Evolutionary conservation across 768 basidiomycete species (phyloP).

Genomic region (Tulasnella sp.): DNA sequence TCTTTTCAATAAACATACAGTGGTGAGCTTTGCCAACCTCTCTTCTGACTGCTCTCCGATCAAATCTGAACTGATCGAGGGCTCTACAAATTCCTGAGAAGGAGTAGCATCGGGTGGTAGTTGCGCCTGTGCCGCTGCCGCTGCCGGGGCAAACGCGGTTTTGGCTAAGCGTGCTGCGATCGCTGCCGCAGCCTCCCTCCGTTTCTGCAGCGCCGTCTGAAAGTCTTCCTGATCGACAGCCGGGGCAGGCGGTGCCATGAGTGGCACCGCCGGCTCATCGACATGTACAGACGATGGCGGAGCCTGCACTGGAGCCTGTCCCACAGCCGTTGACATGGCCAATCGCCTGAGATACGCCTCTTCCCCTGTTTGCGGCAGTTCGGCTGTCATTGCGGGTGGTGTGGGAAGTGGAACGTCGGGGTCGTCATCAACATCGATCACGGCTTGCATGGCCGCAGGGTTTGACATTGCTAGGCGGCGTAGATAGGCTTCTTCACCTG

Average conservation of each 20-base stretch:
- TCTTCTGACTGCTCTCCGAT: neutral
- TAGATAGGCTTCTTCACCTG: slow-evolving; percentile 60
- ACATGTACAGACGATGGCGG: neutral
- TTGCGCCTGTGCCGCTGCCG: too few relatives aligned
- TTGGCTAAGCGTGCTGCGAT: slow-evolving; percentile 52
- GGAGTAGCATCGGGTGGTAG: neutral
- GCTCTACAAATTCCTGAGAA: neutral
- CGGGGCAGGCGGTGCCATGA: neutral
- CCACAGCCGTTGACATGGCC: slow-evolving; percentile 36
- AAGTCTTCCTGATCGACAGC: slow-evolving; percentile 26
- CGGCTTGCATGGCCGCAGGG: neutral
- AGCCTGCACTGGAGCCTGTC: neutral
- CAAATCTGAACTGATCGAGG: neutral
- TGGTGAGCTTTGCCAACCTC: neutral
- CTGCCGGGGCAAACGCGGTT: neutral
- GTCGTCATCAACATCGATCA: neutral
- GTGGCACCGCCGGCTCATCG: neutral
- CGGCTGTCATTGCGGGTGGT: neutral
- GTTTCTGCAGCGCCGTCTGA: slow-evolving; percentile 46
- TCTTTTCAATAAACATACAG: too few relatives aligned
- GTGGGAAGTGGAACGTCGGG: slow-evolving; percentile 6
- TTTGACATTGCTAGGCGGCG: slow-evolving; percentile 43
- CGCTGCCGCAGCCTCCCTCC: slow-evolving; percentile 59
- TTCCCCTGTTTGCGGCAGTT: slow-evolving; percentile 35
- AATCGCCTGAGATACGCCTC: slow-evolving; percentile 56